These are phyloP conservation scores for Domatiomyces globalis DNA, from an alignment of 2,329 filamentous ascomycete genomes.

Conservation along the genomic window DNA sequence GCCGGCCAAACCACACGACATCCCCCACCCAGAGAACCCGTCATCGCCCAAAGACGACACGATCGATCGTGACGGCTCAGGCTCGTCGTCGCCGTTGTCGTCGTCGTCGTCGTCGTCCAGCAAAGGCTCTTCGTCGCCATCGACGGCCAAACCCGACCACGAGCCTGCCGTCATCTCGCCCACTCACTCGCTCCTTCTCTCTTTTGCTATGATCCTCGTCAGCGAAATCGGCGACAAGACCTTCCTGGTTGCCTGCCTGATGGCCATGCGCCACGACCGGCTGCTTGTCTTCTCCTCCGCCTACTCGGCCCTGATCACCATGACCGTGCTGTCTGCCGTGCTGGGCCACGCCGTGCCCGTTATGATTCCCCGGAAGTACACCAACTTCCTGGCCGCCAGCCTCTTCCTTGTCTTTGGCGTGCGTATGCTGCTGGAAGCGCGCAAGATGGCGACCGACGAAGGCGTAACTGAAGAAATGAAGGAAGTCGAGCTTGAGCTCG, in stretches of 20 bases:
- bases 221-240: slow-evolving; percentile 98
- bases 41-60: slow-evolving; percentile 52
- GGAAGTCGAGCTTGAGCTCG: slow-evolving; percentile 85
- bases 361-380: slow-evolving; percentile 78
- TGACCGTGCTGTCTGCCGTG: slow-evolving; percentile 89
- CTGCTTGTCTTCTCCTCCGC: slow-evolving; percentile 88
- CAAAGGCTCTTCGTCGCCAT: slow-evolving; percentile 24
- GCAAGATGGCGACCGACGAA: slow-evolving; percentile 77
- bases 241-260: slow-evolving; percentile 88
- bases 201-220: slow-evolving; percentile 92
- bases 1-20: slow-evolving; percentile 62
- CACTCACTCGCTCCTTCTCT: slow-evolving; percentile 77
- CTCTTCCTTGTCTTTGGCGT: slow-evolving; percentile 84
- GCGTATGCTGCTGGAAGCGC: slow-evolving; percentile 70
- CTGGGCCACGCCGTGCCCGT: slow-evolving; percentile 85
- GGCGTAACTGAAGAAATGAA: slow-evolving; percentile 95
- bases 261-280: slow-evolving; percentile 97
- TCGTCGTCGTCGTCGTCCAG: slow-evolving; percentile 17
- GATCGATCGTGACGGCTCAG: slow-evolving; percentile 35
- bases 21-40: slow-evolving; percentile 52
- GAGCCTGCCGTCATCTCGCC: slow-evolving; percentile 50
- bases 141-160: slow-evolving; percentile 20
- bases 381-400: slow-evolving; percentile 68
- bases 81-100: no score
- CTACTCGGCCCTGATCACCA: slow-evolving; percentile 77